Evolutionary conservation across 78 protist genomes (phyloP).

Genomic region (Anaeramoeba flamelloides): DNA sequence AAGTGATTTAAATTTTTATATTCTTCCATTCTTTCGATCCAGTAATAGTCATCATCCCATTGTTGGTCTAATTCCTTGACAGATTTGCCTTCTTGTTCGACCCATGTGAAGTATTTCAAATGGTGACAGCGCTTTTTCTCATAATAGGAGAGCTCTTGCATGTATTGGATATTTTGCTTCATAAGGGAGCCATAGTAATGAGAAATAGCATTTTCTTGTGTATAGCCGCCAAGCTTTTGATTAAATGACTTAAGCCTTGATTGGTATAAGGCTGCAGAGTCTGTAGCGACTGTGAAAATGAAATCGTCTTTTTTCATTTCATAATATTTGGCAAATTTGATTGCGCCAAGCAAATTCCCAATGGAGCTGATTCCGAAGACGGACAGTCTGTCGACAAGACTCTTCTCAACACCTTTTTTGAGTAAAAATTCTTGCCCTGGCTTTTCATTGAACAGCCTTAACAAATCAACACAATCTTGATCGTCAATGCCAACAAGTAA

Average conservation of each 20-base stretch:
- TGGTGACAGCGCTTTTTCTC: slow-evolving; percentile 20
- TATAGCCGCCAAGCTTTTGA: slow-evolving; percentile 14
- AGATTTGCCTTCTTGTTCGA: slow-evolving; percentile 25
- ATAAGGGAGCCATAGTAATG: background rate
- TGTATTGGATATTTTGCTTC: slow-evolving; percentile 4
- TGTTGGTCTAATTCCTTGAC: slow-evolving; percentile 21
- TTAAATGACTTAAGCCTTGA: slow-evolving; percentile 16
- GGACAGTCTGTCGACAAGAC: slow-evolving; percentile 9
- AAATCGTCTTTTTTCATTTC: slow-evolving; percentile 25
- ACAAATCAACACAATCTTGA: background rate
- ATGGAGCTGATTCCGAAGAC: slow-evolving; percentile 19
- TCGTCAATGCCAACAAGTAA: slow-evolving; percentile 18
- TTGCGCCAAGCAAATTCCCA: slow-evolving; percentile 30
- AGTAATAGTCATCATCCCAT: slow-evolving; percentile 23
- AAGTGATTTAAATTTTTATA: no score
- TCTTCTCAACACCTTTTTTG: slow-evolving; percentile 10
- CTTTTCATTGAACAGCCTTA: slow-evolving; percentile 16
- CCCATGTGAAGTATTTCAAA: slow-evolving; percentile 35
- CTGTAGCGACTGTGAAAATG: slow-evolving; percentile 36
- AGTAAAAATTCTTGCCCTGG: slow-evolving; percentile 18
- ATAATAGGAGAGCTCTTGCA: slow-evolving; percentile 13
- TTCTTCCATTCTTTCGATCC: slow-evolving; percentile 1
- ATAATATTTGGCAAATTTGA: slow-evolving; percentile 29
- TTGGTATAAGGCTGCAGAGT: slow-evolving; percentile 21
- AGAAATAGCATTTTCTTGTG: background rate